phyloP scores from a whole-genome alignment of 805 yeast species.

The Komagataella ulmi region DNA sequence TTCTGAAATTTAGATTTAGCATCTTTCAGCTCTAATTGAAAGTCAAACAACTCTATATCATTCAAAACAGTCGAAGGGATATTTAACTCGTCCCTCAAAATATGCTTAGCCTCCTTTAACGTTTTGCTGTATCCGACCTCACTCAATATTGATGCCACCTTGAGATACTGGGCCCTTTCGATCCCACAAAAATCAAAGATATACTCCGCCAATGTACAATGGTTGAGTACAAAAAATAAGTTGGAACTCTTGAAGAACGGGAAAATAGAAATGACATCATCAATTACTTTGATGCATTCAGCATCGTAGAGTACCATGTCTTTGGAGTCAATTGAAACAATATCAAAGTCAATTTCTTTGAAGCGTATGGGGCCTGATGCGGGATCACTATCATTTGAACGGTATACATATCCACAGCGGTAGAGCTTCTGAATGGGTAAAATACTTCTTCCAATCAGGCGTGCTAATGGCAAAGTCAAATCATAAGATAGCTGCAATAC shows the following conservation, averaged over 20 bases:
- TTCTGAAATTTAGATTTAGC: conserved; percentile 53
- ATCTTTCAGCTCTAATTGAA: conserved; percentile 51
- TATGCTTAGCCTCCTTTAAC: conserved; percentile 37
- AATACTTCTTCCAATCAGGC: conserved; percentile 58
- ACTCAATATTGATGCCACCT: conserved; percentile 61
- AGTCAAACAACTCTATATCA: conserved; percentile 72
- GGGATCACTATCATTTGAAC: conserved; percentile 42
- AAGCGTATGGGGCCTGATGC: conserved; percentile 68
- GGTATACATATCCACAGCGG: conserved; percentile 69
- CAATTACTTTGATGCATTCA: conserved; percentile 72
- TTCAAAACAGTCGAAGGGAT: conserved; percentile 73
- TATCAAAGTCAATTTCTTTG: conserved; percentile 81
- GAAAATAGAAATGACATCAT: conserved; percentile 51
- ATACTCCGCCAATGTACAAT: conserved; percentile 64
- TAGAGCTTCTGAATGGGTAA: conserved; percentile 42
- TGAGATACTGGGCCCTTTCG: conserved; percentile 57
- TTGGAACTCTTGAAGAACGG: conserved; percentile 54
- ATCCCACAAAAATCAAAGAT: conserved; percentile 74
- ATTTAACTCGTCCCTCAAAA: conserved; percentile 48
- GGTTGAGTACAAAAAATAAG: conserved; percentile 57
- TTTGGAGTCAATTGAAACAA: conserved; percentile 30
- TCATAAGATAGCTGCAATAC: conserved; percentile 86
- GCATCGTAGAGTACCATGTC: conserved; percentile 63
- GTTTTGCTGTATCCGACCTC: conserved; percentile 62
- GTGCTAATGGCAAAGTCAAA: conserved; percentile 79